These are phyloP conservation scores for Phytophthora pini DNA, from an alignment of 352 stramenopile species.

Conservation along the genomic window DNA sequence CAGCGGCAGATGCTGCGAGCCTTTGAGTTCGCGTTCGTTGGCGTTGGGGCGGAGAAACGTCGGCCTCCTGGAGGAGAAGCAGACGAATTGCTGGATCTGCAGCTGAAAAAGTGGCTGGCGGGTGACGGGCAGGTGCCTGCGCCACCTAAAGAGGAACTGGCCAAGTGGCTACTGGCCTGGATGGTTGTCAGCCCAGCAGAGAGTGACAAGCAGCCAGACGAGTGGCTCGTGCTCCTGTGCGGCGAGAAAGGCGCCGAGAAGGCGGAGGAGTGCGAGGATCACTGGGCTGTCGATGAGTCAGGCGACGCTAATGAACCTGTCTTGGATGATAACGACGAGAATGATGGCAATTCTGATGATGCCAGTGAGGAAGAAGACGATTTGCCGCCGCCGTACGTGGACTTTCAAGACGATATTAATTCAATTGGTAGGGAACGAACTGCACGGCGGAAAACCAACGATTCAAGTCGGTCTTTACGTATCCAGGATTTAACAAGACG, in stretches of 20 bases:
- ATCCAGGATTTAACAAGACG: background rate
- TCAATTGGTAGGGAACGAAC: no score
- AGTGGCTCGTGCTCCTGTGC: slow-evolving; percentile 34
- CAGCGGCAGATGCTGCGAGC: slow-evolving; percentile 55
- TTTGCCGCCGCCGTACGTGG: slow-evolving; percentile 30
- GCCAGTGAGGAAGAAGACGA: slow-evolving; percentile 18
- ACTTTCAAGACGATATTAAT: background rate
- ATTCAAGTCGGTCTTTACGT: background rate
- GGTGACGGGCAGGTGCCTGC: slow-evolving; percentile 24
- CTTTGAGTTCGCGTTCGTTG: slow-evolving; percentile 47
- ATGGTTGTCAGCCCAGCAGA: slow-evolving; percentile 36
- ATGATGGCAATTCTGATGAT: slow-evolving; percentile 8
- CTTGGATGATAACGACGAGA: background rate
- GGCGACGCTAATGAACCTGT: slow-evolving; percentile 13
- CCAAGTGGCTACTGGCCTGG: slow-evolving; percentile 62
- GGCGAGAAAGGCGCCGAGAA: slow-evolving; percentile 28
- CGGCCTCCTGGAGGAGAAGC: slow-evolving; percentile 14
- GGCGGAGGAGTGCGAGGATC: slow-evolving; percentile 2
- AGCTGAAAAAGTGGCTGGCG: slow-evolving; percentile 44
- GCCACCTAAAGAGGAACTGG: slow-evolving; percentile 56
- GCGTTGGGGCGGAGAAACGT: background rate
- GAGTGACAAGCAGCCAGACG: slow-evolving; percentile 13
- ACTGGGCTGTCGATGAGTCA: slow-evolving; percentile 5
- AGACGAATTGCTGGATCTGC: slow-evolving; percentile 25
- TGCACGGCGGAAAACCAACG: background rate